A percentile compares a stretch with the other conserved stretches of the same genome.
Evolutionary conservation across 345 rosid species (phyloP).

Genomic region (Gossypium herbaceum): DNA sequence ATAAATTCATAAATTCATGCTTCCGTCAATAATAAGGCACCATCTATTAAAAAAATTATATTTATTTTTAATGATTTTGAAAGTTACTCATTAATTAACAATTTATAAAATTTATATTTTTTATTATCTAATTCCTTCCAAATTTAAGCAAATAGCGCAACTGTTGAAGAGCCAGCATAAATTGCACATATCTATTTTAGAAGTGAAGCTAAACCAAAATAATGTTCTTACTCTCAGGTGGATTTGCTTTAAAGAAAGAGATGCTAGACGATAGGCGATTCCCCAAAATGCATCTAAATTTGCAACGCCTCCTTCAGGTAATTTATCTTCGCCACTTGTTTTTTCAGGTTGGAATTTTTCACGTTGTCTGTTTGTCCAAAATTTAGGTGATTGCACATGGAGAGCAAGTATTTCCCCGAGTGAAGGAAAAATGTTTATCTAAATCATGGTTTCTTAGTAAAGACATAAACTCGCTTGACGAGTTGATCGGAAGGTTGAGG

Average conservation of each 20-base stretch:
- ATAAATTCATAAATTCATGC: background rate
- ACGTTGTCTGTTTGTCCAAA: background rate
- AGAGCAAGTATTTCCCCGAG: constrained; percentile 92
- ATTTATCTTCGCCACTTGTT: background rate
- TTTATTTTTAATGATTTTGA: too few species aligned
- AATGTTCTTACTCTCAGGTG: constrained; percentile 44
- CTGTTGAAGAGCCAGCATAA: too few species aligned
- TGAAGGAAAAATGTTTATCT: constrained; percentile 70
- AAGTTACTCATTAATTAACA: too few species aligned
- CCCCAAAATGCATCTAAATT: constrained; percentile 89
- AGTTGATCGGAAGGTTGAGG: constrained; percentile 71
- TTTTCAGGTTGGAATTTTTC: too few species aligned
- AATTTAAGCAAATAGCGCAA: too few species aligned
- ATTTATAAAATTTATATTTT: too few species aligned
- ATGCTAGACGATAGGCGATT: constrained; percentile 90
- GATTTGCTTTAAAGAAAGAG: constrained; percentile 81
- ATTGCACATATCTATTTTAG: too few species aligned
- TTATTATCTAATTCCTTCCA: too few species aligned
- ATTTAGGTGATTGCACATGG: constrained; percentile 85
- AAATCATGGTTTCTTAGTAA: constrained; percentile 70
- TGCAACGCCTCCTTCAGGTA: constrained; percentile 95
- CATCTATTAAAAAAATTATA: too few species aligned
- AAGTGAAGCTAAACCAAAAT: background rate
- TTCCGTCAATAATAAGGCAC: too few species aligned
- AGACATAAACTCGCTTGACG: constrained; percentile 68